These are phyloP conservation scores for Debaryomyces psychrophilus DNA, from an alignment of 1,139 yeast genomes.

Conservation along the genomic window DNA sequence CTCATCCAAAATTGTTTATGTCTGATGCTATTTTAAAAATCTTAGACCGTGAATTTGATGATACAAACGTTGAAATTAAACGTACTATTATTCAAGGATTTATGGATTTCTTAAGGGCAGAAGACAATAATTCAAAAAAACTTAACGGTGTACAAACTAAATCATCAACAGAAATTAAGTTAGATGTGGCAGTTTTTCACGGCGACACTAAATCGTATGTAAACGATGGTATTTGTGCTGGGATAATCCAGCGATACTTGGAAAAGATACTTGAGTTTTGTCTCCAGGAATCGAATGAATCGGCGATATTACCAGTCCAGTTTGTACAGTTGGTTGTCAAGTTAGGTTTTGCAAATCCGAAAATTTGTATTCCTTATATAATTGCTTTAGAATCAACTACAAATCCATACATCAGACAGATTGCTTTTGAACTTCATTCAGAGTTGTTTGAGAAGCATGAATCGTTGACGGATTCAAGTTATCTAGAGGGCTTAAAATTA, in stretches of 20 bases:
- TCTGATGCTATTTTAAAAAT: slow-evolving; percentile 54
- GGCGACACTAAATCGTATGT: slow-evolving; percentile 51
- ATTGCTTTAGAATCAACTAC: slow-evolving; percentile 69
- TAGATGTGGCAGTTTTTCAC: slow-evolving; percentile 57
- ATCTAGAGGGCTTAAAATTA: slow-evolving; percentile 62
- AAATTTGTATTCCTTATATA: slow-evolving; percentile 65
- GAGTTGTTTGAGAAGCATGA: slow-evolving; percentile 68
- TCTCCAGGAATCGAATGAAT: slow-evolving; percentile 42
- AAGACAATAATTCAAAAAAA: slow-evolving; percentile 50
- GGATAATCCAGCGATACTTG: slow-evolving; percentile 67
- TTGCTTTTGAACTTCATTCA: slow-evolving; percentile 56
- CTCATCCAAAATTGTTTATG: slow-evolving; percentile 65
- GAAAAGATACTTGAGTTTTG: slow-evolving; percentile 52
- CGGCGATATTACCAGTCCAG: slow-evolving; percentile 53
- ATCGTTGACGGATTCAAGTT: slow-evolving; percentile 66
- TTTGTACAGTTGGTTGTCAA: slow-evolving; percentile 58
- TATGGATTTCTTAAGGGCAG: slow-evolving; percentile 54
- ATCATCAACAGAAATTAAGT: slow-evolving; percentile 28
- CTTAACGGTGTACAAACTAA: slow-evolving; percentile 37
- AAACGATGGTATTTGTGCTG: slow-evolving; percentile 73
- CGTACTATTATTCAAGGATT: slow-evolving; percentile 58
- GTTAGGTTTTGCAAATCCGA: slow-evolving; percentile 77
- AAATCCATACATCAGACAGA: slow-evolving; percentile 40
- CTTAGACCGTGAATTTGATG: slow-evolving; percentile 54
- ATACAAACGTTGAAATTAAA: slow-evolving; percentile 35